Evolutionary conservation across 352 stramenopile genomes (phyloP).

Genomic region (Discostella stelligera): DNA sequence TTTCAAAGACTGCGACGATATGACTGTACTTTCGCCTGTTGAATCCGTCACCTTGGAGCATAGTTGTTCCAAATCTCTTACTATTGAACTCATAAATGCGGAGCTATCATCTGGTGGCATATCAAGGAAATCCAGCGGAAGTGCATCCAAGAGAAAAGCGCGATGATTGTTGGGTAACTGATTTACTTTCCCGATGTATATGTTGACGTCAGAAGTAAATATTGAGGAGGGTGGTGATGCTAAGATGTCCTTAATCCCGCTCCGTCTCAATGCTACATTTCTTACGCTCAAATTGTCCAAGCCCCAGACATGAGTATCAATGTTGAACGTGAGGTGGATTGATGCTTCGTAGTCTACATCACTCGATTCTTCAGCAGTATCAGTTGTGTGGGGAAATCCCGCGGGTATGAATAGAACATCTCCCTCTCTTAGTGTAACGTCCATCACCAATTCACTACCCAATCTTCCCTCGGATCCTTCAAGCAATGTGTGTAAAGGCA

Average conservation of each 20-base stretch:
- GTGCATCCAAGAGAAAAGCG: constrained; percentile 52
- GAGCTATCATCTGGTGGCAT: constrained; percentile 28
- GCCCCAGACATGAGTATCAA: constrained; percentile 86
- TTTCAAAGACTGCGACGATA: constrained; percentile 47
- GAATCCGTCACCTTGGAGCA: constrained; percentile 43
- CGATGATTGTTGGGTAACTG: constrained; percentile 53
- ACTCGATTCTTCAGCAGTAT: constrained; percentile 65
- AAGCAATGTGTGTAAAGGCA: constrained; percentile 76
- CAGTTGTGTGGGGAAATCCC: constrained; percentile 85
- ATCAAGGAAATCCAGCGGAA: constrained; percentile 67
- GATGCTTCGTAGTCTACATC: constrained; percentile 57
- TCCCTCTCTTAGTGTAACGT: constrained; percentile 68
- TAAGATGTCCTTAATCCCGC: constrained; percentile 50
- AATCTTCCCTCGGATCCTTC: constrained; percentile 41
- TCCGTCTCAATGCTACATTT: constrained; percentile 58
- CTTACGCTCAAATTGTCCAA: constrained; percentile 74
- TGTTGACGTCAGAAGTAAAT: constrained; percentile 48
- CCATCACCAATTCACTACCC: constrained; percentile 66
- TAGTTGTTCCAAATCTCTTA: constrained; percentile 46
- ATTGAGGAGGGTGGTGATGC: constrained; percentile 6
- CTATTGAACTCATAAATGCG: constrained; percentile 38
- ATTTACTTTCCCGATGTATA: constrained; percentile 66
- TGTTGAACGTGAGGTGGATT: constrained; percentile 85
- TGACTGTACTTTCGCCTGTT: constrained; percentile 17
- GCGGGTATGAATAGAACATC: constrained; percentile 85